Evolutionary conservation across 1,139 yeast genomes (phyloP).

Genomic region (Candida pseudocylindracea): DNA sequence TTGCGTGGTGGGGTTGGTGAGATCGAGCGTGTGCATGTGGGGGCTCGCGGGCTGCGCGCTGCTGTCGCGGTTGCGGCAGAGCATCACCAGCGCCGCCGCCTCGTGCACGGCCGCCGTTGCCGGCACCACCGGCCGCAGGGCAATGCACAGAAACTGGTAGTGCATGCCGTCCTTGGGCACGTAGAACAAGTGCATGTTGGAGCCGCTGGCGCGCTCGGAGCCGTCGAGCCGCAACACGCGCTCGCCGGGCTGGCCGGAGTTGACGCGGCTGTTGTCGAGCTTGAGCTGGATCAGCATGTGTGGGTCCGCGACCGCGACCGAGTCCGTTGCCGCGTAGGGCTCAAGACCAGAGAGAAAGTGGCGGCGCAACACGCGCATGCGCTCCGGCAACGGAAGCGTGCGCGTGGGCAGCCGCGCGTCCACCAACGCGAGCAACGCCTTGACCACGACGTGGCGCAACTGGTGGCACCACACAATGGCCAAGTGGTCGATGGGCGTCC

Average conservation of each 20-base stretch:
- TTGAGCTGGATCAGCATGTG: constrained; percentile 1
- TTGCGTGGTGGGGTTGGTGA: neutral
- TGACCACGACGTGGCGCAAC: constrained; percentile 40
- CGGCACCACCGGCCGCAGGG: too few species aligned
- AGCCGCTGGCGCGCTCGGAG: too few species aligned
- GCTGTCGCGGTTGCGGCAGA: too few species aligned
- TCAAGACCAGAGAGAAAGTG: constrained; percentile 41
- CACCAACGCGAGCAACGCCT: constrained; percentile 33
- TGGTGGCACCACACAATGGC: constrained; percentile 98
- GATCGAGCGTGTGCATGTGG: neutral
- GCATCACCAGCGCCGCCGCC: too few species aligned
- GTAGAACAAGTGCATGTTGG: too few species aligned
- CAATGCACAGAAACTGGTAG: too few species aligned
- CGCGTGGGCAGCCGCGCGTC: constrained; percentile 20
- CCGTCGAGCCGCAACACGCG: too few species aligned
- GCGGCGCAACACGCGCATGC: constrained; percentile 35
- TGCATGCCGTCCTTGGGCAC: too few species aligned
- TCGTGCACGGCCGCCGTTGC: too few species aligned
- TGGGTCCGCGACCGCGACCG: neutral
- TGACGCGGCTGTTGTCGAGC: constrained; percentile 1
- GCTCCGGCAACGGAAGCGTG: constrained; percentile 22
- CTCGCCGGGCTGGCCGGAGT: too few species aligned
- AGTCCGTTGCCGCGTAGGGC: constrained; percentile 10
- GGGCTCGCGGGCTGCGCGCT: neutral
- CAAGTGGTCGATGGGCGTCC: constrained; percentile 90